Evolutionary conservation across 2,329 filamentous ascomycete species (phyloP), one percentile per base, ranked within the genome.

Genomic region (Apiospora kogelbergensis): DNA sequence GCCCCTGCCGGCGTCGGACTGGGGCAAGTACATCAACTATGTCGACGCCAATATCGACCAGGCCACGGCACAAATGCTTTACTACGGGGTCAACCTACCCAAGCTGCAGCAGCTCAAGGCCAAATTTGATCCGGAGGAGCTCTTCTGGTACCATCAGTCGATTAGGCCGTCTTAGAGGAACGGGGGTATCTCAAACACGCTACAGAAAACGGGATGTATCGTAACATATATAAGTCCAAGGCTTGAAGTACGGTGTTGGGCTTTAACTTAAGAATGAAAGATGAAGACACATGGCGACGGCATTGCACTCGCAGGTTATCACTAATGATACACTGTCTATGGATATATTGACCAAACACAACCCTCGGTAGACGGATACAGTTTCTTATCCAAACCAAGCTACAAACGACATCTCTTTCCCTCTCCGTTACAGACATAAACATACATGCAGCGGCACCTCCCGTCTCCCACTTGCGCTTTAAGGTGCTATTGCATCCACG

Each of bases 21-120:
- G 73, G 71, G 77, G 76, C 66, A 77, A 53, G 75, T 88, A 88
- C 71, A 78, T 84, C 72, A 88, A 88, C 79, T 88, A 88, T 66
- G 81, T 85, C 6, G 86, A 88, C 72, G 81, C 85, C 0, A 80
- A 77, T 63, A 78, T 86, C 69, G 79, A 80, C 73, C 79, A 81
- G n/a, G 79, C 79, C 2, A 79, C 79, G 22, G 86, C 86, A 2
- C 82, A 85, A 71, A 74, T 82, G 70, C 74, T 84, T 71, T 87
- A 88, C 76, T 88, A 84, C 71, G 79, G 83, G 6, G 74, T 74
- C 65, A 83, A 77, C 67, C 73, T 84, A 26, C 73, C 76, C 1
- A 77, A 72, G 46, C 73, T 84, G 67, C 76, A 78, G 73, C 65
- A 74, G 57, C 75, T 84, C 66, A 85, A 84, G 78, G 76, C 77